Evolutionary conservation across 1,139 yeast genomes (phyloP).

Genomic region (Magnusiomyces magnusii): DNA sequence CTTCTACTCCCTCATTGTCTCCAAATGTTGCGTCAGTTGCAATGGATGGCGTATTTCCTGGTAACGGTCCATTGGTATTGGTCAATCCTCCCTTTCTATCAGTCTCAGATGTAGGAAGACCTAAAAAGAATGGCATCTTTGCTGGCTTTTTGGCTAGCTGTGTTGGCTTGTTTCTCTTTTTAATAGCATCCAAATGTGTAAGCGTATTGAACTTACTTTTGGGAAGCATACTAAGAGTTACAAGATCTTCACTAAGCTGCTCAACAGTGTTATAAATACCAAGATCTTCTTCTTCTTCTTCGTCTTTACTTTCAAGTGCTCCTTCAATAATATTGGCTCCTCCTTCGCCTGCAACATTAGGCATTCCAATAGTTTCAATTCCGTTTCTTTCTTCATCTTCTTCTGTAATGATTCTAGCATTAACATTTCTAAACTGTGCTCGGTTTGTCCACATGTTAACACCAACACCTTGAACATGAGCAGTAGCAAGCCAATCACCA

Average conservation of each 20-base stretch:
- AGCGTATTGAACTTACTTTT: constrained; percentile 72
- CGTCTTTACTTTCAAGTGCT: constrained; percentile 45
- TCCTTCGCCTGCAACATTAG: constrained; percentile 80
- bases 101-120: constrained; percentile 5
- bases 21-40: neutral
- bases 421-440: constrained; percentile 66
- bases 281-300: constrained; percentile 26
- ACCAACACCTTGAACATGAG: constrained; percentile 89
- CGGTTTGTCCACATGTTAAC: constrained; percentile 88
- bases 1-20: no score
- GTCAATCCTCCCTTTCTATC: constrained; percentile 10
- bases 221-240: constrained; percentile 73
- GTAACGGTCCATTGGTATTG: constrained; percentile 45
- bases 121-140: constrained; percentile 71
- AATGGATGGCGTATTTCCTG: constrained; percentile 33
- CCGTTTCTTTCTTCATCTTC: constrained; percentile 37
- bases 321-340: constrained; percentile 73
- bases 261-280: constrained; percentile 46
- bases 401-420: constrained; percentile 72
- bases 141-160: constrained; percentile 87
- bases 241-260: constrained; percentile 56
- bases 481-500: constrained; percentile 88
- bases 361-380: constrained; percentile 49
- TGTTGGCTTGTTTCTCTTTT: constrained; percentile 78
- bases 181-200: constrained; percentile 74